Percentiles rank a stretch among this genome's conserved stretches.
phyloP scores from a whole-genome alignment of 2,329 filamentous ascomycete genomes.

The Paraphoma sp. region DNA sequence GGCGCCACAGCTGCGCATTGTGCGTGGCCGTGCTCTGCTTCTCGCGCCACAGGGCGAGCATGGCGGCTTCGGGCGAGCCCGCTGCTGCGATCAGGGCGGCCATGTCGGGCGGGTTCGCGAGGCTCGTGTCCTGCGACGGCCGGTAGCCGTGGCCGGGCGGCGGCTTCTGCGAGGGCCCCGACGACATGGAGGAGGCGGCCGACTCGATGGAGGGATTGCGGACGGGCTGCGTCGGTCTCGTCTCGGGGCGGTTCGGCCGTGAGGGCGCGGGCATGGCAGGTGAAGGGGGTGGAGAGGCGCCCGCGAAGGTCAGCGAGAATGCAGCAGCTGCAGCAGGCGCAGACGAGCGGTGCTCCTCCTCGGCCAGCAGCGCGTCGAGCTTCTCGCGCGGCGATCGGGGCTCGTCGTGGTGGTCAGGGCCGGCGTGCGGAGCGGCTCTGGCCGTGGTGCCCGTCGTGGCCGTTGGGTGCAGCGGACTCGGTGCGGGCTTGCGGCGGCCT shows the following conservation, averaged over 20 bases:
- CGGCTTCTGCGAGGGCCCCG: constrained; percentile 57
- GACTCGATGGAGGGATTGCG: constrained; percentile 93
- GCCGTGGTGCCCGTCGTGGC: constrained; percentile 14
- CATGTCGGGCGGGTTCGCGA: constrained; percentile 75
- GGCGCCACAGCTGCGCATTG: constrained; percentile 90
- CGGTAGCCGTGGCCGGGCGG: constrained; percentile 65
- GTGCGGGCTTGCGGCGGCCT: constrained; percentile 30
- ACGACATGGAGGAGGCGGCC: constrained; percentile 72
- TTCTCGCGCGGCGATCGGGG: constrained; percentile 48
- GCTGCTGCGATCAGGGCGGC: constrained; percentile 80
- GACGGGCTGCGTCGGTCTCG: constrained; percentile 50
- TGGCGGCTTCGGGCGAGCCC: constrained; percentile 86
- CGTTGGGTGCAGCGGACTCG: constrained; percentile 35
- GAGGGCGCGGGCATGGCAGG: constrained; percentile 47
- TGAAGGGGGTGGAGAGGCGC: constrained; percentile 43
- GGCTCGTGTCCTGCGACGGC: constrained; percentile 57
- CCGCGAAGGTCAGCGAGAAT: constrained; percentile 34
- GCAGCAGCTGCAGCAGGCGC: constrained; percentile 45
- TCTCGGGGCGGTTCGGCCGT: constrained; percentile 43
- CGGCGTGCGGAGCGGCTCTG: constrained; percentile 17
- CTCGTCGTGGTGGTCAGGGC: constrained; percentile 35
- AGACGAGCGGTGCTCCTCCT: constrained; percentile 36
- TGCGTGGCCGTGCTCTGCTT: constrained; percentile 88
- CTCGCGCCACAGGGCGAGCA: constrained; percentile 87
- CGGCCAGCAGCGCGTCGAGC: constrained; percentile 47